phyloP scores from a whole-genome alignment of 2,329 filamentous ascomycete genomes.

The Whalleya microplaca region DNA sequence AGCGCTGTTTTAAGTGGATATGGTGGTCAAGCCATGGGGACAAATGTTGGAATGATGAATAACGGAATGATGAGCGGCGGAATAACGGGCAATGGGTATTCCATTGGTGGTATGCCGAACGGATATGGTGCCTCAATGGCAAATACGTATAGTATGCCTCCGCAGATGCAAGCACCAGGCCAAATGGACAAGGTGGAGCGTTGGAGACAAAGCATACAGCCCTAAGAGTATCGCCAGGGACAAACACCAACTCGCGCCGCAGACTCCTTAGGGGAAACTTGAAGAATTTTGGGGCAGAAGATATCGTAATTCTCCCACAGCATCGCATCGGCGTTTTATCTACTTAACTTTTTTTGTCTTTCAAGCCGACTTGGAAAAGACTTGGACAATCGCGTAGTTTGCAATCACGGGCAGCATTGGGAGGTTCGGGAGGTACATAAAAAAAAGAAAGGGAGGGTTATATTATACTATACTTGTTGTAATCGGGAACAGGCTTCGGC shows the following conservation, averaged over 20 bases:
- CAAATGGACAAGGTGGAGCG: conserved; percentile 40
- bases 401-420: conserved; percentile 14
- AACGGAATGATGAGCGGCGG: conserved; percentile 21
- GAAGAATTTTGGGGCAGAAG: background rate
- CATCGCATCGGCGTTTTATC: conserved; percentile 25
- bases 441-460: background rate
- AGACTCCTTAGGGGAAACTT: background rate
- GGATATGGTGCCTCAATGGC: conserved; percentile 23
- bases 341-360: background rate
- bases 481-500: background rate
- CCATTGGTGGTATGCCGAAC: conserved; percentile 7
- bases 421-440: background rate
- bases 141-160: conserved; percentile 26
- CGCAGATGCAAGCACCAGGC: conserved; percentile 31
- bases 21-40: conserved; percentile 1
- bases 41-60: conserved; percentile 10
- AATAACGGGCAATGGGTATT: conserved; percentile 29
- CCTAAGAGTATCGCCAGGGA: conserved; percentile 16
- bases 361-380: background rate
- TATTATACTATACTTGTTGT: background rate
- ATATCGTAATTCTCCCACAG: conserved; percentile 3
- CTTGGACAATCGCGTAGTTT: conserved; percentile 17
- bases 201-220: conserved; percentile 39
- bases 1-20: conserved; percentile 27
- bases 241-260: conserved; percentile 1